Conservation (phyloP, 306 rosid species). For the Rubus parviflorus region DNA sequence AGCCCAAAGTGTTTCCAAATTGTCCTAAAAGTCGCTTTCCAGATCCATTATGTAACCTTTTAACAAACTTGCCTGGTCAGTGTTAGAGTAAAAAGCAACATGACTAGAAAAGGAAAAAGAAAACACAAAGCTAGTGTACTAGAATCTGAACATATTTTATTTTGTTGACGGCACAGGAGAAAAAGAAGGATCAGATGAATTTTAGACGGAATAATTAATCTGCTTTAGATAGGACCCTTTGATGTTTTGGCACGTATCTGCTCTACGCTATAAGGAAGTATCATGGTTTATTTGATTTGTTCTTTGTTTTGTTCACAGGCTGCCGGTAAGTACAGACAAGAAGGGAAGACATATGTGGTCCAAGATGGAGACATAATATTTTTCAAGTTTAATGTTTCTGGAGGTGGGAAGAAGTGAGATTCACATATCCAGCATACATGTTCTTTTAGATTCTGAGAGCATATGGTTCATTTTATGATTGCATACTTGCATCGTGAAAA, state of each 20-base stretch:
- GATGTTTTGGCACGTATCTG: background rate
- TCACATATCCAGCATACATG: constrained; percentile 6
- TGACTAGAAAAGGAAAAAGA: background rate
- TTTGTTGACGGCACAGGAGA: background rate
- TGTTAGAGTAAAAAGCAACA: background rate
- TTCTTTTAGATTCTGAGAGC: background rate
- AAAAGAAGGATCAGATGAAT: background rate
- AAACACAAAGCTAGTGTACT: background rate
- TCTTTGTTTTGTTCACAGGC: constrained; percentile 45
- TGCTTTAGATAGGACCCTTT: background rate
- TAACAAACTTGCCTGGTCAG: background rate
- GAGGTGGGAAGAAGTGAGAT: constrained; percentile 92
- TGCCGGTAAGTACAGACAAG: constrained; percentile 89
- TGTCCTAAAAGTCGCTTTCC: too few species aligned
- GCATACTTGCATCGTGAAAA: constrained; percentile 17
- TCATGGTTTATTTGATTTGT: constrained; percentile 4
- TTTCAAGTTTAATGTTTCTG: constrained; percentile 94
- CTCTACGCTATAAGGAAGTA: background rate
- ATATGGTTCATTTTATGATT: constrained; percentile 1
- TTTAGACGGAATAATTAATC: background rate
- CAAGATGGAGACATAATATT: constrained; percentile 92
- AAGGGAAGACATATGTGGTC: constrained; percentile 90
- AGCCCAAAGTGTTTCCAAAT: too few species aligned
- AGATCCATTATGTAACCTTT: too few species aligned
- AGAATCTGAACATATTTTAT: background rate